Evolutionary conservation across 768 basidiomycete species (phyloP), one percentile per base, ranked within the genome.

Genomic region (Roridomyces roridus): DNA sequence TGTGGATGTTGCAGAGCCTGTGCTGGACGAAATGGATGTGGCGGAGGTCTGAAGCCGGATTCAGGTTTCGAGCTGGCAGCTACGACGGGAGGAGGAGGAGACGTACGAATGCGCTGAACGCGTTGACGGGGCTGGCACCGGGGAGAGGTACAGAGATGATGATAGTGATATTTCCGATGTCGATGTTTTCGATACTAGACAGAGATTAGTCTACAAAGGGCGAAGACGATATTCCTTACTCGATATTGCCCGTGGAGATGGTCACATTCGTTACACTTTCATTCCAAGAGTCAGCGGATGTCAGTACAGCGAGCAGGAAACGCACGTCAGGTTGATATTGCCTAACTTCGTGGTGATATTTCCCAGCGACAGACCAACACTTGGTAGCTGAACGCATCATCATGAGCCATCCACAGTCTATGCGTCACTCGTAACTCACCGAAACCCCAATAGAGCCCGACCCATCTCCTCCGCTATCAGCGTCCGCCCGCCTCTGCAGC

Each of bases 71-170:
- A 18, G n/a, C n/a, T n/a, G n/a, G n/a, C n/a, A 17, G 12, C 17
- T 43, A 24, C 18, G 26, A 15, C 24, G 40, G 18, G 26, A 24
- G 4, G 9, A 20, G 17, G 43, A 46, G n/a, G 18, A n/a, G 23
- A 48, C 62, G 25, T 36, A 63, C 62, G 4, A 49, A 59, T 25
- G 57, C 57, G 42, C 62, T 63, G 53, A 63, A 63, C n/a, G 62
- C 57, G 37, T 59, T 63, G 4, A 63, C 45, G 12, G 62, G 62
- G 46, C 62, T 63, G 1, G 62, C 62, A 24, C 62, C 62, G 6
- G 62, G 62, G 26, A 63, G 53, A 26, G 62, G 62, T n/a, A 63
- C 62, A n/a, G 62, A 59, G 36, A 63, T 49, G 50, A 63, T 63
- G 28, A 63, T n/a, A 4, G 57, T 51, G 14, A 63, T 63, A 21